These are phyloP conservation scores for Acacia confusa DNA, from an alignment of 306 rosid genomes.

Conservation along the genomic window DNA sequence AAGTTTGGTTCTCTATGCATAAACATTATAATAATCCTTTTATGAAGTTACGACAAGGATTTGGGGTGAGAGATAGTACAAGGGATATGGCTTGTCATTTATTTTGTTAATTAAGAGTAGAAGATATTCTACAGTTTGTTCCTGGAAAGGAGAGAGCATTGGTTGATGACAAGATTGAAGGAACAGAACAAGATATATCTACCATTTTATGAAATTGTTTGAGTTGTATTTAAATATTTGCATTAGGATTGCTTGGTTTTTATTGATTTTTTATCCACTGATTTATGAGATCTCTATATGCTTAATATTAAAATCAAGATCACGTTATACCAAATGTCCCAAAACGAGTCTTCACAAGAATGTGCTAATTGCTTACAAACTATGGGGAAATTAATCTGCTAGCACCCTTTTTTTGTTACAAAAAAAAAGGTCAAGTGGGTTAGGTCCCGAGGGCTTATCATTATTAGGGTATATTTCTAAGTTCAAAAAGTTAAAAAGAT, in stretches of 20 bases:
- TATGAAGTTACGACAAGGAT: slow-evolving; percentile 38
- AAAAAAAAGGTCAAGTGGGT: too few relatives aligned
- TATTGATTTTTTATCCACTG: slow-evolving; percentile 4
- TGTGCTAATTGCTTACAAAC: background rate
- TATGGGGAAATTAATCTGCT: background rate
- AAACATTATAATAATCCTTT: slow-evolving; percentile 34
- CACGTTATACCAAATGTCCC: background rate
- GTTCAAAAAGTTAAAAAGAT: too few relatives aligned
- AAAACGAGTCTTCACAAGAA: background rate
- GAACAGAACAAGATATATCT: slow-evolving; percentile 16
- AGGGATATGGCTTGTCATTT: slow-evolving; percentile 27
- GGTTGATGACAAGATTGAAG: slow-evolving; percentile 23
- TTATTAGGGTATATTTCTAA: too few relatives aligned
- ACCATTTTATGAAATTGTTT: slow-evolving; percentile 26
- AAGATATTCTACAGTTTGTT: slow-evolving; percentile 15
- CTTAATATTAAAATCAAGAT: background rate
- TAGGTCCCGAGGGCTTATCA: too few relatives aligned
- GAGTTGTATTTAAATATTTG: slow-evolving; percentile 22
- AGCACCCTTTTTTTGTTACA: too few relatives aligned
- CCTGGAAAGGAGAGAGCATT: slow-evolving; percentile 18
- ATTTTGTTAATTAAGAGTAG: slow-evolving; percentile 21
- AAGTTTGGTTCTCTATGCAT: slow-evolving; percentile 23
- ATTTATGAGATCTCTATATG: background rate
- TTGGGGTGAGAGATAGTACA: slow-evolving; percentile 41
- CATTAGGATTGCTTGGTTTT: slow-evolving; percentile 3